These are phyloP conservation scores for Russula emetica DNA, from an alignment of 768 basidiomycete species.

Conservation along the genomic window DNA sequence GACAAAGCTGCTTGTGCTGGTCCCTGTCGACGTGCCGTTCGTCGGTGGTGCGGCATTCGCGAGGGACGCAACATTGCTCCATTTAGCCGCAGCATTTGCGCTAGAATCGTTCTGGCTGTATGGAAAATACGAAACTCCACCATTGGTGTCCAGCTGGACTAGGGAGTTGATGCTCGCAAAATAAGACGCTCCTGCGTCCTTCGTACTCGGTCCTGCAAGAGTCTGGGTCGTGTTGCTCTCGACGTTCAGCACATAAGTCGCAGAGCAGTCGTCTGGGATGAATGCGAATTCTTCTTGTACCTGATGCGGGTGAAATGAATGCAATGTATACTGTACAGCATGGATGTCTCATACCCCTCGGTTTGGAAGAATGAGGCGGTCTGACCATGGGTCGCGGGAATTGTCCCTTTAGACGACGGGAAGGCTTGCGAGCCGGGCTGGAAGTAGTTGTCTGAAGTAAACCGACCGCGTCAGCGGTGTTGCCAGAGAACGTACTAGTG, in stretches of 20 bases:
- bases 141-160: conserved; percentile 62
- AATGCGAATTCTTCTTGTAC: conserved; percentile 75
- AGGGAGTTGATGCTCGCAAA: conserved; percentile 57
- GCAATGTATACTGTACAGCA: not conserved
- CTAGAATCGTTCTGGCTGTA: conserved; percentile 45
- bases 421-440: conserved; percentile 66
- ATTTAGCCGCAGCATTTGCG: conserved; percentile 45
- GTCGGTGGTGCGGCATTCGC: conserved; percentile 41
- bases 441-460: conserved; percentile 62
- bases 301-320: conserved; percentile 30
- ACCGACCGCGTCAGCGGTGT: conserved; percentile 1
- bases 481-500: not conserved
- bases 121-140: conserved; percentile 56
- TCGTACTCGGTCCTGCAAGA: conserved; percentile 54
- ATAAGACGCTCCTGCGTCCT: conserved; percentile 59
- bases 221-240: conserved; percentile 63
- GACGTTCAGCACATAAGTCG: conserved; percentile 72
- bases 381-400: conserved; percentile 68
- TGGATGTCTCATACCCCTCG: conserved; percentile 40
- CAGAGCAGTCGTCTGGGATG: conserved; percentile 67
- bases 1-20: not conserved
- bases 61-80: conserved; percentile 46
- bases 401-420: conserved; percentile 43
- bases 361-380: conserved; percentile 65
- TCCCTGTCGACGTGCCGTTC: not conserved